Base-by-base conservation (phyloP, 805 yeast genomes). In the Candida golubevii region DNA sequence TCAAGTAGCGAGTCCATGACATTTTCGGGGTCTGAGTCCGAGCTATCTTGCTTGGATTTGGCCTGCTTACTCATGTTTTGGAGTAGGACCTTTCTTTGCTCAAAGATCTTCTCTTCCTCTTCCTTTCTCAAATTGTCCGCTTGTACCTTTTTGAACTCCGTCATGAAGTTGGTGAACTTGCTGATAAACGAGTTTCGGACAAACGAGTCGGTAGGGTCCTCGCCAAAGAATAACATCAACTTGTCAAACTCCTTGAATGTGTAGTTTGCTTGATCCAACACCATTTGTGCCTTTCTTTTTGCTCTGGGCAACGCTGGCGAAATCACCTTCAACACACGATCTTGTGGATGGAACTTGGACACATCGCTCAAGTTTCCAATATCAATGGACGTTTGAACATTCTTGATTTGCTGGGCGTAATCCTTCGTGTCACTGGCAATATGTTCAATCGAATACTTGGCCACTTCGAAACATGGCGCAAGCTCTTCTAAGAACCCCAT, bases 1-100 rank as follows among this genome's bases (percentile, higher is more conserved):
- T 89, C 95, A 46, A 93, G 73, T 39, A 93, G 71, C 31, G 84
- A 79, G 61, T 93, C 99, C 85, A 93, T 88, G 35, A 88, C 85
- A 38, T 74, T 71, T 13, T 66, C 81, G 10, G 71, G 78, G 27
- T 68, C 72, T 34, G 60, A 63, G 12, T 57, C 58, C 8, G 42
- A 26, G 14, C 13, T 39, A 27, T 65, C 70, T 36, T 54, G 52
- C 12, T 46, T 43, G n/a, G 41, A 31, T 18, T 50, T 44, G 13
- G 49, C 51, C 39, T 50, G 53, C 45, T 61, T 65, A 61, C 66
- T 59, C 28, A 77, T 75, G 14, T 72, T 69, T 50, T 79, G 83
- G 36, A 83, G 60, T 50, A 80, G 64, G 54, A 76, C 76, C 69
- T 86, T 85, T 50, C 95, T 78, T 53, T 82, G 81, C 60, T 89